Conservation (phyloP, 176 grass and related monocot species). For the Oryza meridionalis region DNA sequence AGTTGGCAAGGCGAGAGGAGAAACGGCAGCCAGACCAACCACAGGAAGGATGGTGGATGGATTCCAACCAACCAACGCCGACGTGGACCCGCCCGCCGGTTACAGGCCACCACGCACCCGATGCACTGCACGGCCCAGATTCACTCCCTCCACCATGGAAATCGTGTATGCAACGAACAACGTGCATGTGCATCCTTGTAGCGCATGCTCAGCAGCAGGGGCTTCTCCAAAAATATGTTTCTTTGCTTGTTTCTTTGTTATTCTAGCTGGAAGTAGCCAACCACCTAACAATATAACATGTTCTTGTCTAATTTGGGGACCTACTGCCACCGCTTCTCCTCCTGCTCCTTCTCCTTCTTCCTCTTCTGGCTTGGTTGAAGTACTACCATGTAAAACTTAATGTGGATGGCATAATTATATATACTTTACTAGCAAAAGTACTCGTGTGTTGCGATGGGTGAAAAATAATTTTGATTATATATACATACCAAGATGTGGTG, state of each 20-base stretch:
- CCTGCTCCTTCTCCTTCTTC: too few species aligned
- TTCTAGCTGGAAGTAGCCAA: neutral
- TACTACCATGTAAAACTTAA: too few species aligned
- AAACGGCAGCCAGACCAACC: slow-evolving; percentile 1
- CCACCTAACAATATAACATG: neutral
- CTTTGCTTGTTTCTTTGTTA: neutral
- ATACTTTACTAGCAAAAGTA: too few species aligned
- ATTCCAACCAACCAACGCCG: neutral
- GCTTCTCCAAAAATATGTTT: too few species aligned
- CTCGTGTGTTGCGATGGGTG: too few species aligned
- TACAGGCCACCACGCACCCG: neutral
- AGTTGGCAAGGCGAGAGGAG: neutral
- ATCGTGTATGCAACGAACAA: neutral
- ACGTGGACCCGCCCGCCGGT: slow-evolving; percentile 11
- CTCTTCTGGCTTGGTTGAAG: too few species aligned
- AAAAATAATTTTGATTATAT: too few species aligned
- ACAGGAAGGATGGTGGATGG: too few species aligned
- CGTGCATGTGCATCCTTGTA: neutral
- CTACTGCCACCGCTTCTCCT: too few species aligned
- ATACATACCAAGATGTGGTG: too few species aligned
- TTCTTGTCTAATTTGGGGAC: neutral
- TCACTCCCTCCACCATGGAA: neutral
- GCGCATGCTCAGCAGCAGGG: too few species aligned
- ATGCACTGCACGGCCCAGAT: neutral
- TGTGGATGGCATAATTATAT: too few species aligned